phyloP scores from a whole-genome alignment of 768 basidiomycete species.

The Kwoniella heveanensis region DNA sequence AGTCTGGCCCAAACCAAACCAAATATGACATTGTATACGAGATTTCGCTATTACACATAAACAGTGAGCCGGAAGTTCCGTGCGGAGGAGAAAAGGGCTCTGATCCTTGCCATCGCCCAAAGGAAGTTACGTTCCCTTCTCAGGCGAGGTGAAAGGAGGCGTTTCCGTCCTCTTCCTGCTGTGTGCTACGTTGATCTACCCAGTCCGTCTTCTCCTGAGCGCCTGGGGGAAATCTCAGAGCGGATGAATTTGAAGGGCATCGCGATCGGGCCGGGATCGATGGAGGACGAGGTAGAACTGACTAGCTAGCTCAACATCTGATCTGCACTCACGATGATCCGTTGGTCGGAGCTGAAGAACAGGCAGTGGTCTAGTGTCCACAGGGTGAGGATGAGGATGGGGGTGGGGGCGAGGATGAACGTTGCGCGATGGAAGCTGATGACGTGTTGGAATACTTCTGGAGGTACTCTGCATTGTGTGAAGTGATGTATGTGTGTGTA shows the following conservation, averaged over 20 bases:
- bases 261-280: too few species aligned
- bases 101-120: not conserved
- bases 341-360: not conserved
- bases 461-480: not conserved
- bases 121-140: not conserved
- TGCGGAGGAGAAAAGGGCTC: too few species aligned
- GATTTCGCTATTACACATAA: too few species aligned
- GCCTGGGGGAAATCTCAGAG: not conserved
- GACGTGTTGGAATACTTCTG: not conserved
- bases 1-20: too few species aligned
- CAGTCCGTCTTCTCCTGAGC: not conserved
- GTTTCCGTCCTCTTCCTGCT: not conserved
- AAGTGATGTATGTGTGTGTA: too few species aligned
- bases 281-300: too few species aligned
- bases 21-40: too few species aligned
- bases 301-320: too few species aligned
- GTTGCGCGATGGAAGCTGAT: not conserved
- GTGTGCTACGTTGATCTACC: not conserved
- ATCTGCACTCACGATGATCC: not conserved
- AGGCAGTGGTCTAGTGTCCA: not conserved
- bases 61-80: too few species aligned
- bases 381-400: not conserved
- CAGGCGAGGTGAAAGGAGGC: not conserved
- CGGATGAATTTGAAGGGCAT: not conserved
- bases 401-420: not conserved